Base-by-base conservation (phyloP, 2,329 filamentous ascomycete genomes). In the Cladosporium halotolerans region DNA sequence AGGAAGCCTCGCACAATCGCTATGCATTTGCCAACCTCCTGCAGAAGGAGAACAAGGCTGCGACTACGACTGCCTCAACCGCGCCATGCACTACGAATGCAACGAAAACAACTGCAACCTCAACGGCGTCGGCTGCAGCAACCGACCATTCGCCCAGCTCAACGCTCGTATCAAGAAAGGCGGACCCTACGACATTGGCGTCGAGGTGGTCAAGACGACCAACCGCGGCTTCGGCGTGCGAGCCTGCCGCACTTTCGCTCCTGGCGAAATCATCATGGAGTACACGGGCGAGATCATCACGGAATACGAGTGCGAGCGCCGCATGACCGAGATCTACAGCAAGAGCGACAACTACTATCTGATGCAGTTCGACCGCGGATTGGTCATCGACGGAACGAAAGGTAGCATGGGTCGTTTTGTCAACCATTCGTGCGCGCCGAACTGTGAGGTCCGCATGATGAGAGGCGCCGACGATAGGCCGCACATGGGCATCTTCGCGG, bases 221-320 rank as follows among this genome's bases (percentile, higher is more conserved):
- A 88, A 95, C 71, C 84, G 91, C 55, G 93, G 93, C 28, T 91
- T 92, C 68, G 93, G 93, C 49, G 89, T 99, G 46, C 86, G 93
- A 57, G 89, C 88, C 67, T 96, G 92, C 71, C 84, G 93, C 44
- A 86, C 84, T 57, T 99, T 97, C 68, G 78, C 85, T 54, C 82
- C 91, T 1, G 84, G 92, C 64, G 90, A 97, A 73, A 95, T 99
- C 68, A 97, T 99, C 66, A 92, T 97, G 73, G 93, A 99, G 67
- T 99, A 99, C 67, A 92, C 91, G 0, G 93, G 93, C 39, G 93
- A 99, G 71, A 96, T 99, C 62, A 95, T 99, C 65, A 96, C 90
- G 0, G 89, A 95, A 66, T 84, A 85, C 31, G 93, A 99, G 69
- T 96, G 91, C 66, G 90, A 97, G 68, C 82, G 87, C 44, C 85